Evolutionary conservation across 2,329 filamentous ascomycete species (phyloP).

Genomic region (Coleophoma cylindrospora): DNA sequence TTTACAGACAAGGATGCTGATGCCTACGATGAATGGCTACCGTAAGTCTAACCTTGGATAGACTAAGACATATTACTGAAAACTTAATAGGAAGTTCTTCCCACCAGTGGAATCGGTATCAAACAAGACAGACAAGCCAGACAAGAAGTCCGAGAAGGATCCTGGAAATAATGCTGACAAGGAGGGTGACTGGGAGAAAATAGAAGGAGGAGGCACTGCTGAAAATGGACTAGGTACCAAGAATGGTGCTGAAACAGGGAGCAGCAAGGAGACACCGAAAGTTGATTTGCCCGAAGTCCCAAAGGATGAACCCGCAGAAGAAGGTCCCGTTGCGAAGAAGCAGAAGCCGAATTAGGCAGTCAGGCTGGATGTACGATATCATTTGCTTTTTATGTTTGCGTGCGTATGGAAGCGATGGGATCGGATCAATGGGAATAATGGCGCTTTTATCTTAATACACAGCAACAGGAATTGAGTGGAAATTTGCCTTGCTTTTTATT

Average conservation of each 20-base stretch:
- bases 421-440: no score
- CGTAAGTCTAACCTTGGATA: conserved; percentile 53
- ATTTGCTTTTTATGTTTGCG: no score
- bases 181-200: conserved; percentile 20
- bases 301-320: conserved; percentile 26
- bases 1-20: conserved; percentile 74
- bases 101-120: conserved; percentile 30
- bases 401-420: no score
- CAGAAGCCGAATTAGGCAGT: conserved; percentile 21
- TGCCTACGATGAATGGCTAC: conserved; percentile 65
- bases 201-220: conserved; percentile 18
- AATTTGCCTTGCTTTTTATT: no score
- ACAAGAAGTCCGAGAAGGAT: no score
- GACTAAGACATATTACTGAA: conserved; percentile 1
- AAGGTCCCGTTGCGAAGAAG: conserved; percentile 28
- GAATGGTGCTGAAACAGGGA: not conserved
- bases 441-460: no score
- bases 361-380: no score
- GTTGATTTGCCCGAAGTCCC: conserved; percentile 31
- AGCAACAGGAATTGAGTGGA: no score
- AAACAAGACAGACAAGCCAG: no score
- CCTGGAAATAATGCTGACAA: not conserved
- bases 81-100: conserved; percentile 36
- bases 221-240: conserved; percentile 16
- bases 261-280: conserved; percentile 17